phyloP scores from a whole-genome alignment of 495 filamentous ascomycete genomes.

The Rhypophila decipiens region DNA sequence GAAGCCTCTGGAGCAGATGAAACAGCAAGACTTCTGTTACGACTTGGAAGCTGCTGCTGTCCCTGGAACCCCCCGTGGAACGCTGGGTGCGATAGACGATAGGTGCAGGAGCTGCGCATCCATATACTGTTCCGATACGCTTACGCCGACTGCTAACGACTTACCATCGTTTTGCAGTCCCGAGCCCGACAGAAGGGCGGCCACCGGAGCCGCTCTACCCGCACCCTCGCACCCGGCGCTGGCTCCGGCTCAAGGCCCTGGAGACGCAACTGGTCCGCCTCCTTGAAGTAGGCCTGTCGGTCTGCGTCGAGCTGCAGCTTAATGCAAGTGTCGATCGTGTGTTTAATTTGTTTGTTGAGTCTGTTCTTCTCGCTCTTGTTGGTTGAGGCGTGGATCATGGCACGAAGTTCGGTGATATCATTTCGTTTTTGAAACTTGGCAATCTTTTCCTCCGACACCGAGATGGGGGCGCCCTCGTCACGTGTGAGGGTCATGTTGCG shows the following conservation, averaged over 20 bases:
- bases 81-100: conserved; percentile 3
- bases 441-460: too few relatives aligned
- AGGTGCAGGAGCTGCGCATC: conserved; percentile 5
- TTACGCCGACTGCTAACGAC: not conserved
- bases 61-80: not conserved
- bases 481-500: too few relatives aligned
- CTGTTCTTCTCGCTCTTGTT: too few relatives aligned
- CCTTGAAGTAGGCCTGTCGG: conserved; percentile 9
- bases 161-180: conserved; percentile 3
- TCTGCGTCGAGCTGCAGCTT: too few relatives aligned
- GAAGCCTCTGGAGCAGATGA: conserved; percentile 7
- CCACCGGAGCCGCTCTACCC: conserved; percentile 8
- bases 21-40: conserved; percentile 4
- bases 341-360: too few relatives aligned
- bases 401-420: too few relatives aligned
- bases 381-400: too few relatives aligned
- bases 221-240: conserved; percentile 2
- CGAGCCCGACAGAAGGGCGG: not conserved
- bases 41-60: conserved; percentile 1
- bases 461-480: too few relatives aligned
- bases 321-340: too few relatives aligned
- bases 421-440: too few relatives aligned
- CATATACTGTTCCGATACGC: conserved; percentile 4
- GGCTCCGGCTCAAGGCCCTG: conserved; percentile 6
- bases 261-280: conserved; percentile 10